Conservation (phyloP, 2,329 filamentous ascomycete species). For the Colletotrichum sp. region DNA sequence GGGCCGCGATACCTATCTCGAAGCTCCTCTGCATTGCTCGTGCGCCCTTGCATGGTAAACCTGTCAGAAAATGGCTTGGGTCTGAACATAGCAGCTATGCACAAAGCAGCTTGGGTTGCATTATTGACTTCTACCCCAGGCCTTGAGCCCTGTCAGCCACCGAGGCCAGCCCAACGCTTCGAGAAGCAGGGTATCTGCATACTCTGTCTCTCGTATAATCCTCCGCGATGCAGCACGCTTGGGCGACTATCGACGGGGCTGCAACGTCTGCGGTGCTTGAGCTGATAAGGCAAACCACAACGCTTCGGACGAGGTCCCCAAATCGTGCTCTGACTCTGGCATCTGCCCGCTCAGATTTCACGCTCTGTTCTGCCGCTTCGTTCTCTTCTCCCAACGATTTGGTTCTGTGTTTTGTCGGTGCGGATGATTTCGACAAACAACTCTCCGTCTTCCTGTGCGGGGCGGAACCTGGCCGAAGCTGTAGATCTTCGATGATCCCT, state of each 20-base stretch:
- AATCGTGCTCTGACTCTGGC: not conserved
- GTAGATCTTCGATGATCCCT: not conserved
- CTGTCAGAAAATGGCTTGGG: not conserved
- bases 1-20: not conserved
- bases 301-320: not conserved
- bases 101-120: not conserved
- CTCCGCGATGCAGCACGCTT: not conserved
- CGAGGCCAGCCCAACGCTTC: not conserved
- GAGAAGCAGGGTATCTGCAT: not conserved
- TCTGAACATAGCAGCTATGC: not conserved
- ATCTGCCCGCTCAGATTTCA: not conserved
- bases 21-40: not conserved
- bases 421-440: not conserved
- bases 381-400: not conserved
- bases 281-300: not conserved
- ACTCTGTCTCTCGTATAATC: not conserved
- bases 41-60: not conserved
- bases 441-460: not conserved
- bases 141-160: not conserved
- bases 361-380: not conserved
- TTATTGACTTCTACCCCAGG: not conserved
- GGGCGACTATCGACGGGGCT: not conserved
- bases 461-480: not conserved
- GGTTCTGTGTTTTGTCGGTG: not conserved
- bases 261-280: not conserved